A percentile compares a stretch with the other conserved stretches of the same genome.
These are phyloP conservation scores for Neofusicoccum sp. DNA, from an alignment of 2,329 filamentous ascomycete genomes.

Conservation along the genomic window DNA sequence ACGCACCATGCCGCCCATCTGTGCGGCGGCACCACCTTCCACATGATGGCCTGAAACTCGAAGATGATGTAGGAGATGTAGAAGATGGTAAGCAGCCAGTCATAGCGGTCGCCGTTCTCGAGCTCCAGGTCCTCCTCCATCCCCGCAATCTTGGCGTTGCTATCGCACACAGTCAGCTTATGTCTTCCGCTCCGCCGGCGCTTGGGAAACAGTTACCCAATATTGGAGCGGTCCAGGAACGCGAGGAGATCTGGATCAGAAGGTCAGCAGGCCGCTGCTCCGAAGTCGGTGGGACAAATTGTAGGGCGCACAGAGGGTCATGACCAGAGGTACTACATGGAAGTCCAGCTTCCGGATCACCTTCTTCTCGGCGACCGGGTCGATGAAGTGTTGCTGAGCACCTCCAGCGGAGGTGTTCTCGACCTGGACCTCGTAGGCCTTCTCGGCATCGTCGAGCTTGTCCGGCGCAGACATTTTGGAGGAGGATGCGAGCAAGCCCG, in stretches of 20 bases:
- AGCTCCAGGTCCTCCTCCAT: slow-evolving; percentile 35
- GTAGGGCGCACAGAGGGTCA: slow-evolving; percentile 25
- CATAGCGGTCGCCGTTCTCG: slow-evolving; percentile 26
- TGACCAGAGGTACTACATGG: slow-evolving; percentile 33
- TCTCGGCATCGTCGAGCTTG: slow-evolving; percentile 2
- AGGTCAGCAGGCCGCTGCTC: neutral
- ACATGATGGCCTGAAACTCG: slow-evolving; percentile 36
- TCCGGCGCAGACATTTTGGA: slow-evolving; percentile 11
- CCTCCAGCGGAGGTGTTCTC: neutral
- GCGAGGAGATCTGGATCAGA: slow-evolving; percentile 28
- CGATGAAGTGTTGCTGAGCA: slow-evolving; percentile 1
- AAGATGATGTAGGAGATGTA: slow-evolving; percentile 40
- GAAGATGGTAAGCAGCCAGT: slow-evolving; percentile 39
- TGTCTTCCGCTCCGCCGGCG: neutral
- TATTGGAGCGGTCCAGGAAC: slow-evolving; percentile 39
- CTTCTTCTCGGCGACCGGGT: slow-evolving; percentile 24
- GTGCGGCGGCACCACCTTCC: slow-evolving; percentile 38
- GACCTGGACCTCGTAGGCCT: slow-evolving; percentile 8
- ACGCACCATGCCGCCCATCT: slow-evolving; percentile 36
- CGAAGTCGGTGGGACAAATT: neutral
- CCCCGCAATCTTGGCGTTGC: slow-evolving; percentile 43
- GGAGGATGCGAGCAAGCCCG: neutral
- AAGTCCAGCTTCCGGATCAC: slow-evolving; percentile 32
- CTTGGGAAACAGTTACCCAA: slow-evolving; percentile 28
- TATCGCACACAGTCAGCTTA: slow-evolving; percentile 5